A percentile compares a stretch with the other conserved stretches of the same genome.
phyloP scores from a whole-genome alignment of 257 asterid genomes.

The Avicennia marina region DNA sequence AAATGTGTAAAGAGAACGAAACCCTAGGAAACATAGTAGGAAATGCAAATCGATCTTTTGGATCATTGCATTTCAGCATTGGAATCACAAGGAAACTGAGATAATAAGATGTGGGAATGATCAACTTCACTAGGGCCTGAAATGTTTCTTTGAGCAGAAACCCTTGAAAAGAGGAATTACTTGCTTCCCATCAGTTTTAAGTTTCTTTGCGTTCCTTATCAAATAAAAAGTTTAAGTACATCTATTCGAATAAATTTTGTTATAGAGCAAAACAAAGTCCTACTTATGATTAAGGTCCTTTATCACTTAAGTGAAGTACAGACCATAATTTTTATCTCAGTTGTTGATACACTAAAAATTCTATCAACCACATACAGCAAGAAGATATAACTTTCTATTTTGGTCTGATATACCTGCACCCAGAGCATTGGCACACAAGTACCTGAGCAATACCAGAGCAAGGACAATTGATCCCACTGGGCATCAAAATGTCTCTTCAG shows the following conservation, averaged over 20 bases:
- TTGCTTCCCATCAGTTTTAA: background rate
- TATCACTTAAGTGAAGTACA: slow-evolving; percentile 10
- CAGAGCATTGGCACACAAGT: background rate
- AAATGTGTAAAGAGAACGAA: slow-evolving; percentile 1
- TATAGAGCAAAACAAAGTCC: background rate
- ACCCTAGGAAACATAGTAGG: background rate
- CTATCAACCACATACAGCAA: background rate
- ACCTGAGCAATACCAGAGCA: slow-evolving; percentile 1
- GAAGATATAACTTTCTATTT: background rate
- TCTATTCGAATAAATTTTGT: slow-evolving; percentile 12
- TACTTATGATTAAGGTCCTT: background rate
- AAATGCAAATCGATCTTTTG: background rate
- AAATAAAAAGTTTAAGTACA: background rate
- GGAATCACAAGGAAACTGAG: slow-evolving; percentile 5
- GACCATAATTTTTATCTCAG: slow-evolving; percentile 3
- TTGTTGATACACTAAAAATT: background rate
- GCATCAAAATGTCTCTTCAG: slow-evolving; percentile 10
- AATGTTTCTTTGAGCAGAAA: slow-evolving; percentile 10
- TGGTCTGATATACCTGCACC: background rate
- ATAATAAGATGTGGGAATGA: background rate
- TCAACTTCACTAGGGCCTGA: slow-evolving; percentile 5
- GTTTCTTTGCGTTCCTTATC: slow-evolving; percentile 11
- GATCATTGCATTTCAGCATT: slow-evolving; percentile 1
- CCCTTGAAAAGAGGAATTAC: slow-evolving; percentile 2
- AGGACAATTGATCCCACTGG: slow-evolving; percentile 10